These are phyloP conservation scores for Trypanosoma melophagium DNA, from an alignment of 208 protist species.

Conservation along the genomic window DNA sequence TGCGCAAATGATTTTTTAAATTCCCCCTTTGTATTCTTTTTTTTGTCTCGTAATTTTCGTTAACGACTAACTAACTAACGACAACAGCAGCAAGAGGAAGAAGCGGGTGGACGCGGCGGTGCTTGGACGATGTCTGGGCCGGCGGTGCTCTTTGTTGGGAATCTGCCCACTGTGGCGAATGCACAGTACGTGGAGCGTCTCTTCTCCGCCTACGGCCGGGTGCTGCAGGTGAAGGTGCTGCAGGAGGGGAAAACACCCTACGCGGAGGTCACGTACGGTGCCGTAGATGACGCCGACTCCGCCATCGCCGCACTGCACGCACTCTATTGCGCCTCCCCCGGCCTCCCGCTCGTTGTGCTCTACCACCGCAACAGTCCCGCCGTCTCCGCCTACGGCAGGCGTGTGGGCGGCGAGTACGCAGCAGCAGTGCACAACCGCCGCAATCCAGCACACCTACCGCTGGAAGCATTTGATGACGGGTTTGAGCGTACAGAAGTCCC, in stretches of 20 bases:
- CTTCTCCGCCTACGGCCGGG: constrained; percentile 79
- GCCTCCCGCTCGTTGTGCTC: constrained; percentile 77
- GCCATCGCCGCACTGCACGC: constrained; percentile 82
- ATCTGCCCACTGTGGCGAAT: constrained; percentile 74
- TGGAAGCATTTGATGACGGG: constrained; percentile 66
- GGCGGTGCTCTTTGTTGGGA: constrained; percentile 74
- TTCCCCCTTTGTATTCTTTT: no score
- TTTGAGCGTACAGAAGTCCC: constrained; percentile 60
- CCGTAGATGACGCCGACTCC: constrained; percentile 76
- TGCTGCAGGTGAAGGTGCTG: constrained; percentile 58
- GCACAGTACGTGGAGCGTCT: constrained; percentile 79
- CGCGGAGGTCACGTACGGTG: constrained; percentile 69
- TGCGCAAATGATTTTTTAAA: no score
- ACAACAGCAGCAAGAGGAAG: no score
- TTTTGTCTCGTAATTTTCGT: no score
- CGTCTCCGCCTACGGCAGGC: constrained; percentile 66
- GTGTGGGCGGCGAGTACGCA: constrained; percentile 66
- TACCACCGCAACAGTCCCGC: constrained; percentile 65
- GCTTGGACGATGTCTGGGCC: constrained; percentile 4
- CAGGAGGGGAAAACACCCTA: constrained; percentile 52
- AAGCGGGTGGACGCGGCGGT: no score
- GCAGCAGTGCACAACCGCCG: constrained; percentile 53
- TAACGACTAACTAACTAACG: no score
- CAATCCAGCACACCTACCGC: constrained; percentile 34
- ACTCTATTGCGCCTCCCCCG: constrained; percentile 68